phyloP scores from a whole-genome alignment of 805 yeast species.

The Zygotorulaspora chibaensis region DNA sequence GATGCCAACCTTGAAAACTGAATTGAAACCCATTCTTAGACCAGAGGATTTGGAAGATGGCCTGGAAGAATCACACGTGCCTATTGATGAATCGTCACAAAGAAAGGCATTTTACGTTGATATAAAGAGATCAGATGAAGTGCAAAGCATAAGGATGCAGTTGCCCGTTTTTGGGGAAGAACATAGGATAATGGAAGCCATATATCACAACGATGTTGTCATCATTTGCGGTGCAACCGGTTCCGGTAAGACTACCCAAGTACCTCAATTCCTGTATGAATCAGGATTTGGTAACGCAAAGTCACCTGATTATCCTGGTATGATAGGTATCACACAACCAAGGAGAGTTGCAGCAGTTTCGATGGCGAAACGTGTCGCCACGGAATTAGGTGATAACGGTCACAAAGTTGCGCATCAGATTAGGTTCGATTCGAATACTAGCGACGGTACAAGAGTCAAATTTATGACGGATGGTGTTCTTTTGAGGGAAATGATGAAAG shows the following conservation, averaged over 20 bases:
- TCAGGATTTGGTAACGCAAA: constrained; percentile 74
- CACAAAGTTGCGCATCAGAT: constrained; percentile 74
- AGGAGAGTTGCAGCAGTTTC: constrained; percentile 92
- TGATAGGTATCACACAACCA: constrained; percentile 96
- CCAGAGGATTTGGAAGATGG: constrained; percentile 71
- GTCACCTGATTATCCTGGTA: constrained; percentile 68
- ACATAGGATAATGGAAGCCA: constrained; percentile 90
- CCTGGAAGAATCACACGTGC: constrained; percentile 59
- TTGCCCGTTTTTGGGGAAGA: constrained; percentile 91
- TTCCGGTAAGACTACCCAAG: constrained; percentile 97
- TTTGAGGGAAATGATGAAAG: constrained; percentile 87
- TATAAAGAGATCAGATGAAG: constrained; percentile 59
- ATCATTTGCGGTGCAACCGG: constrained; percentile 98
- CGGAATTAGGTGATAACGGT: constrained; percentile 71
- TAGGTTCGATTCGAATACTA: constrained; percentile 68
- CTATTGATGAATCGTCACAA: constrained; percentile 45
- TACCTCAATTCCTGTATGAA: constrained; percentile 92
- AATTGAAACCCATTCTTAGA: constrained; percentile 54
- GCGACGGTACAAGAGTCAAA: constrained; percentile 64
- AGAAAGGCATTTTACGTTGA: constrained; percentile 66
- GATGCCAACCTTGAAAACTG: constrained; percentile 45
- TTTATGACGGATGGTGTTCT: constrained; percentile 96
- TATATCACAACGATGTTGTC: constrained; percentile 85
- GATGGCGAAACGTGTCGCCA: constrained; percentile 76
- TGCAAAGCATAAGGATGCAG: constrained; percentile 63